Evolutionary conservation across 768 basidiomycete genomes (phyloP), one percentile per base, ranked within the genome.

Genomic region (Baorangia bicolor): DNA sequence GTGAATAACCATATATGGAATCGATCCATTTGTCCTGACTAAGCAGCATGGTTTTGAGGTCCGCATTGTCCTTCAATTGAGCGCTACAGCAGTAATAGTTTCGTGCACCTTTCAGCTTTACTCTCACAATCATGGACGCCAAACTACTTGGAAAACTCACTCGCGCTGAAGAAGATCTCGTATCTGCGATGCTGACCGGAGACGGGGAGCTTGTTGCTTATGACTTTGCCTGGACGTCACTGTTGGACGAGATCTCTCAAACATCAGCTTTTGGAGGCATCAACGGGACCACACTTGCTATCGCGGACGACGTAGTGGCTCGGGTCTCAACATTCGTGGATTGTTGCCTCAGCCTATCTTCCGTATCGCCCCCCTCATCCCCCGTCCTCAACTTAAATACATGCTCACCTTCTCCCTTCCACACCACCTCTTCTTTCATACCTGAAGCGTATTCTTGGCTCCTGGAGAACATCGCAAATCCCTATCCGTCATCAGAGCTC

Each of bases 391-490:
- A 16, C 18, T 18, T 23, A n/a, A 46, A 46, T 13, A 33, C 40
- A 3, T 7, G 21, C 5, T 3, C 18, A 7, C 10, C 30, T 10
- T 44, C 55, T 2, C 4, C 13, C 13, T 5, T 18, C 7, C 23
- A n/a, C 12, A 21, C 10, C 14, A 18, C 10, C 8, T 5, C 49
- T 1, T 13, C 54, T 1, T 64, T 60, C 13, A 51, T 53, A 42
- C 16, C 38, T 4, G 33, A 66, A 4, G 70, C 75, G 0, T 76
- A 76, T 53, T 51, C 59, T 7, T 83, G 81, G 81, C 65, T 83
- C 1, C 55, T 79, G 0, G 43, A 61, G 1, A 77, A 84, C 47
- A 59, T 83, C 0, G 75, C 79, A 25, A 73, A 82, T 56, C 83
- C 83, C 0, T 84, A 84, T 51, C 83, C 83, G 0, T 66, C 75